Conservation (phyloP, 441 rosid species). For the Caryocar brasiliense region DNA sequence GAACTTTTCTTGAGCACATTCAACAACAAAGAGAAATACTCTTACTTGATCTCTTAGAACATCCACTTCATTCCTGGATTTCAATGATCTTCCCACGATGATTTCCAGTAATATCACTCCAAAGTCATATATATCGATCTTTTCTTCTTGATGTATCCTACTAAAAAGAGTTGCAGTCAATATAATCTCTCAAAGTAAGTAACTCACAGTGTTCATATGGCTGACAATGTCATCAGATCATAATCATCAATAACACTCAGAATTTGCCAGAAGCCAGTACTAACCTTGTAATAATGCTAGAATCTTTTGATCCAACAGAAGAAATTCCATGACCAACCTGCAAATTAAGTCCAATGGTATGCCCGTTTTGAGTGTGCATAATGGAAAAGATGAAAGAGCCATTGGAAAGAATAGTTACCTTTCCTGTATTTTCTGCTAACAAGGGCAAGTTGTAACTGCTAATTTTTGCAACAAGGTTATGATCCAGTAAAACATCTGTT, state of each 20-base stretch:
- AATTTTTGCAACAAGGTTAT: conserved; percentile 64
- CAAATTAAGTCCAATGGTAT: background rate
- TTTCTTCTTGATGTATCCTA: conserved; percentile 41
- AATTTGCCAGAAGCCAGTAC: background rate
- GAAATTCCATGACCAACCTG: conserved; percentile 47
- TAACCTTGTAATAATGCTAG: conserved; percentile 32
- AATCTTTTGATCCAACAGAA: conserved; percentile 34
- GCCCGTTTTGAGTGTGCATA: background rate
- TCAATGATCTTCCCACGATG: conserved; percentile 57
- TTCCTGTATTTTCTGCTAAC: conserved; percentile 47
- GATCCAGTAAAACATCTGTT: conserved; percentile 77
- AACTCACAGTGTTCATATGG: background rate
- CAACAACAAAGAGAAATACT: background rate
- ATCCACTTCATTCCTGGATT: conserved; percentile 42
- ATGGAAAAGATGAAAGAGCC: background rate
- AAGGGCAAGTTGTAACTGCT: conserved; percentile 83
- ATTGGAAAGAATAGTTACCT: conserved; percentile 29
- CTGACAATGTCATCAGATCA: background rate
- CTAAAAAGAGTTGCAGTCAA: background rate
- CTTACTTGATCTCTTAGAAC: conserved; percentile 49
- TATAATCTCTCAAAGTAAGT: no score
- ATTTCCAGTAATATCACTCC: conserved; percentile 85
- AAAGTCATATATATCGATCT: conserved; percentile 58
- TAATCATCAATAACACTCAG: background rate
- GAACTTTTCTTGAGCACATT: background rate